Evolutionary conservation across 2,329 filamentous ascomycete species (phyloP), one percentile per base, ranked within the genome.

Genomic region (Elsinoe arachidis): DNA sequence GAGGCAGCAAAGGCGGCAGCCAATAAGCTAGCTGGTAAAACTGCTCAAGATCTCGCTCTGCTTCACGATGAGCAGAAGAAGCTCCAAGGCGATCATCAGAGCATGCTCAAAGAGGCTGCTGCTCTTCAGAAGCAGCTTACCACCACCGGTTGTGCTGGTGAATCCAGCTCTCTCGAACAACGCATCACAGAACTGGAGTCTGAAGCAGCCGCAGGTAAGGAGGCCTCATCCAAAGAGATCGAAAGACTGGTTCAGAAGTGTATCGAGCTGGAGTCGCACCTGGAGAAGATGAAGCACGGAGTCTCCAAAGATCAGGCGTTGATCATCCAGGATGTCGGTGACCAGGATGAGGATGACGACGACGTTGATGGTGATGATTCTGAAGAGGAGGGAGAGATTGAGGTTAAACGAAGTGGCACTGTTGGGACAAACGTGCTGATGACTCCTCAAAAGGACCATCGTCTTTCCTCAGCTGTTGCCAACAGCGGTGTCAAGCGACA

Each of bases 381-480:
- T 5, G 38, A 41, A 6, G 38, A 30, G 3, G 26, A 30, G 26
- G 21, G 10, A 26, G 19, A 26, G 7, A 26, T 46, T 17, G 41
- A 46, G 41, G n/a, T 43, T 9, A 2, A 43, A 11, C 39, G 26
- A n/a, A 34, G 46, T 7, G 46, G 17, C 26, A 34, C 19, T 3
- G 2, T 14, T 35, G 12, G 14, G 19, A 5, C 10, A 1, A 12
- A 46, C 21, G 11, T 2, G 11, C 46, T 26, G 17, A 21, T 12
- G 30, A 51, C 46, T 4, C 46, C 46, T 7, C 19, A 19, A 55
- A 44, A 26, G 26, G 41, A 41, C 43, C 14, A 23, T 52, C 12
- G 38, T 35, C 23, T 35, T 51, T 2, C 47, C 57, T 37, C 60
- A 57, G 57, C 21, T 46, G 11, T 26, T 30, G 19, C 56, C 60